Base-by-base conservation (phyloP, 345 rosid species). In the Cardamine chenopodiifolia region DNA sequence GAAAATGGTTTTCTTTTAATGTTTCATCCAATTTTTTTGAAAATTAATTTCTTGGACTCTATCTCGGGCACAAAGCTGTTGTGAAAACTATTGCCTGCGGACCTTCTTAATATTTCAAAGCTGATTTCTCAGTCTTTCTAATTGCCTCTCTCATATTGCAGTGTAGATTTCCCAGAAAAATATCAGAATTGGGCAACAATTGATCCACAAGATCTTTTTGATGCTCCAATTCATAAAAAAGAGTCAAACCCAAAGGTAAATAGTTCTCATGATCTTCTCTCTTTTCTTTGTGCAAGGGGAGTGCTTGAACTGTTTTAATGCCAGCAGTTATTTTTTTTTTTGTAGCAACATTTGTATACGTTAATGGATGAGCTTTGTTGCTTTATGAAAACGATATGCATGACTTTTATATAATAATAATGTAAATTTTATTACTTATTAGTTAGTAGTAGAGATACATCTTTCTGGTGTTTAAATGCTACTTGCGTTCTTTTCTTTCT, bases 231-330 rank as follows among this genome's bases (percentile, higher is more conserved):
- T 57, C 45, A 29, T 11, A 91, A 84, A 80, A 32, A 81, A 26
- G 97, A 91, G 74, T 72, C 98, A 70, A 94, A 91, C 84, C 97
- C 98, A 50, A 89, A 85, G 93, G 98, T 88, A 80, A 32, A 15
- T 20, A 35, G 26, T 72, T 56, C 56, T 53, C 68, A 66, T 15
- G 1, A 7, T 55, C 54, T 56, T 70, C 19, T n/a, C 44, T 53
- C 13, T 53, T 60, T 59, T 60, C 23, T 49, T n/a, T 28, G 35
- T 37, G 73, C 23, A 39, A 48, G 22, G 20, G 61, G 47, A 17
- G 18, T 50, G 53, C 28, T 59, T 68, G 55, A 60, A 54, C 37
- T 39, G 17, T 0, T 31, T 53, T 29, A 40, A 34, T 18, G 0
- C 26, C 22, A 25, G 29, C 10, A 39, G 37, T 25, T 25, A 1